Evolutionary conservation across 495 filamentous ascomycete species (phyloP).

Genomic region (Rhizodiscina lignyota): DNA sequence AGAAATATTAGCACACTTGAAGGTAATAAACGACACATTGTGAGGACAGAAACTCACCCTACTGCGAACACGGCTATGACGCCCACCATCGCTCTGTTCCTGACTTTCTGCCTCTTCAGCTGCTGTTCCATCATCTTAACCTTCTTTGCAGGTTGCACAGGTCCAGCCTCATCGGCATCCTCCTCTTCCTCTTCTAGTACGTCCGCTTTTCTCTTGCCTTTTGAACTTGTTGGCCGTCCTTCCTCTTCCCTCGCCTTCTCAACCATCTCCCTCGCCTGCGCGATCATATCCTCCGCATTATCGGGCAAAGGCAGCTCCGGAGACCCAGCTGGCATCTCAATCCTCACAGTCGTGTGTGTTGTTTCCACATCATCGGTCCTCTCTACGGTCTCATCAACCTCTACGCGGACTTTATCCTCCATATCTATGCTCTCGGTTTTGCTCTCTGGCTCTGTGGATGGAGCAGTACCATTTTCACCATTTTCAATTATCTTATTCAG

Average conservation of each 20-base stretch:
- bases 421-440: conserved; percentile 20
- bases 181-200: conserved; percentile 39
- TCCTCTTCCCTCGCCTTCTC: conserved; percentile 52
- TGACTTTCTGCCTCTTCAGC: conserved; percentile 65
- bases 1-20: background rate
- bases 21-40: no score
- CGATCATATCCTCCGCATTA: conserved; percentile 64
- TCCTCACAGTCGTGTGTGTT: conserved; percentile 58
- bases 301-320: conserved; percentile 57
- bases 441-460: conserved; percentile 8
- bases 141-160: conserved; percentile 47
- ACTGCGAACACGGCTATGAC: conserved; percentile 70
- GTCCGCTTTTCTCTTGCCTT: conserved; percentile 62
- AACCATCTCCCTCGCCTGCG: conserved; percentile 79
- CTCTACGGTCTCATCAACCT: conserved; percentile 40
- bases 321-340: conserved; percentile 51
- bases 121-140: conserved; percentile 56
- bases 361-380: conserved; percentile 40
- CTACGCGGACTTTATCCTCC: conserved; percentile 36
- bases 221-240: conserved; percentile 13
- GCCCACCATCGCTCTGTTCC: conserved; percentile 68
- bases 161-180: conserved; percentile 37
- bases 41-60: conserved; percentile 46
- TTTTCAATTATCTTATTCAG: conserved; percentile 9
- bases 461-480: conserved; percentile 17